Evolutionary conservation across 208 protist genomes (phyloP), one percentile per base, ranked within the genome.

Genomic region (Trypanosoma melophagium): DNA sequence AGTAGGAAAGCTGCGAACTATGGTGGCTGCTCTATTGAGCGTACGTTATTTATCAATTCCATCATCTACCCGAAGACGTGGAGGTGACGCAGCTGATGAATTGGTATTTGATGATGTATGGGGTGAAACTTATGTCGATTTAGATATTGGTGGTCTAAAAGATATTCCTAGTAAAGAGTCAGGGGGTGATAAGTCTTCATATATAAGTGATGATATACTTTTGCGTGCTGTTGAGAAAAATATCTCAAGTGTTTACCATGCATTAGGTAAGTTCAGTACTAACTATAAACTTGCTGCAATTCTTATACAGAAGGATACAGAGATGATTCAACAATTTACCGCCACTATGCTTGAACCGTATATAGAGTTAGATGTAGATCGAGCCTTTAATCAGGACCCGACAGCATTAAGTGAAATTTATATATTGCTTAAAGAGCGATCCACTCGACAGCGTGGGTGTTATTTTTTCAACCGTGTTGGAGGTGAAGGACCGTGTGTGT

Each of bases 221-320:
- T 61, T 91, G 24, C 81, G 74, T 7, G 81, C 84, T n/a, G 67
- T 82, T 14, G 80, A 80, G 28, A 68, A 81, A 22, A 93, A 96
- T 52, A 74, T 91, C 41, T 68, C 82, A 41, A 74, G 75, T 52
- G 59, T 92, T 19, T 70, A 91, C 60, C 76, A 81, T 51, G 74
- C 75, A 5, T 60, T 93, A 55, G 66, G 77, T 28, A 80, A 80
- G 47, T 93, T 96, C 72, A 93, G 90, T 52, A 83, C 70, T 0
- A 81, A 83, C 50, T 83, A 92, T 80, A 96, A 96, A 62, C 79
- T 90, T 60, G 80, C 82, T 2, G 84, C 85, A 13, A 96, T 96
- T 60, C 50, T 92, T 7, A 55, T 96, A 21, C 90, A 89, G 59
- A 88, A 86, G 50, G 90, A 96, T 65, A 81, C 80, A 3, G 90